Evolutionary conservation across 2,329 filamentous ascomycete species (phyloP).

Genomic region (Sclerotinia trifoliorum): DNA sequence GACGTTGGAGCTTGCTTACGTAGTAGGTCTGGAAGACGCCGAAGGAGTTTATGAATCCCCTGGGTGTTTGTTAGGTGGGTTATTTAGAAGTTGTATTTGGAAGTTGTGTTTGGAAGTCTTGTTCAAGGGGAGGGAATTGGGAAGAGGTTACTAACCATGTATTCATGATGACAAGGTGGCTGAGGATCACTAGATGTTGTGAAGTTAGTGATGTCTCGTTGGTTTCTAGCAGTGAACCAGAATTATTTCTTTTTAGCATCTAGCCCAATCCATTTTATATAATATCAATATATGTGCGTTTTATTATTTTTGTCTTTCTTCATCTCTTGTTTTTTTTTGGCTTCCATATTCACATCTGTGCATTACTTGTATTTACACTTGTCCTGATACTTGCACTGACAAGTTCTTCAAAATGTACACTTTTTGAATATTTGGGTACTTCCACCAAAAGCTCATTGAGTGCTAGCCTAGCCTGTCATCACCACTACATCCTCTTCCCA

Average conservation of each 20-base stretch:
- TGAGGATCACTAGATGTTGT: slow-evolving; percentile 26
- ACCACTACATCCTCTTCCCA: not conserved
- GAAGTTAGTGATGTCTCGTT: not conserved
- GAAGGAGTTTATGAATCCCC: slow-evolving; percentile 44
- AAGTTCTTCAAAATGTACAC: too few species aligned
- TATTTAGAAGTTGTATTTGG: not conserved
- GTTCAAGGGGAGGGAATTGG: too few species aligned
- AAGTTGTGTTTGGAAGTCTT: not conserved
- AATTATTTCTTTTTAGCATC: not conserved
- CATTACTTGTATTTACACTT: not conserved
- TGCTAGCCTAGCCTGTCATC: not conserved
- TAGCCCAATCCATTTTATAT: not conserved
- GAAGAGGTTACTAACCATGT: slow-evolving; percentile 31
- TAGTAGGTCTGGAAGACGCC: slow-evolving; percentile 49
- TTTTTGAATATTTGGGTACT: not conserved
- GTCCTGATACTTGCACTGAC: slow-evolving; percentile 3
- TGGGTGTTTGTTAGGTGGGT: slow-evolving; percentile 23
- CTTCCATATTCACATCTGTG: not conserved
- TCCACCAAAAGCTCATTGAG: not conserved
- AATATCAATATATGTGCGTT: not conserved
- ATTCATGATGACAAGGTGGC: slow-evolving; percentile 38
- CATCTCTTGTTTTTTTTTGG: not conserved
- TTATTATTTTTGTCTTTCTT: not conserved
- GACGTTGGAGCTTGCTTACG: slow-evolving; percentile 36
- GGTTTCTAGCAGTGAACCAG: not conserved